phyloP scores from a whole-genome alignment of 345 rosid genomes.

The Boechera stricta region DNA sequence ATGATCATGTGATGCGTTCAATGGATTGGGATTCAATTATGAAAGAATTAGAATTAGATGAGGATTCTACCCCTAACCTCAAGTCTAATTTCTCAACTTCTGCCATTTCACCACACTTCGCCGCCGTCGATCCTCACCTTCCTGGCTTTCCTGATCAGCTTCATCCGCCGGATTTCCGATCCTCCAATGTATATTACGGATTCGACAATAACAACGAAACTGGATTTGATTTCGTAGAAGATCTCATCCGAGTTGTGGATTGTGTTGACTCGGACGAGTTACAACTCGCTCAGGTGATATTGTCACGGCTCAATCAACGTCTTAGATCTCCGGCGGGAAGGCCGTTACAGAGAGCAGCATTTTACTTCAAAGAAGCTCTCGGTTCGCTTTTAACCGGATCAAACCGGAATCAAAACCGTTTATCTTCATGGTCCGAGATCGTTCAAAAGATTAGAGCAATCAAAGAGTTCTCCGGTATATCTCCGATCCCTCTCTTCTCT shows the following conservation, averaged over 20 bases:
- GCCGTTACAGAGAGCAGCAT: constrained; percentile 82
- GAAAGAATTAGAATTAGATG: constrained; percentile 66
- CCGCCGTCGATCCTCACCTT: constrained; percentile 24
- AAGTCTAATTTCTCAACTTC: constrained; percentile 5
- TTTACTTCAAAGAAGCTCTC: constrained; percentile 87
- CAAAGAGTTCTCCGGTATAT: constrained; percentile 66
- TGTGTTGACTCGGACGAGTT: constrained; percentile 77
- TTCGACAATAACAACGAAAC: constrained; percentile 12
- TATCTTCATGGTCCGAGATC: constrained; percentile 66
- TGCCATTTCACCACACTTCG: constrained; percentile 17
- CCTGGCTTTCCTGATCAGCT: constrained; percentile 36
- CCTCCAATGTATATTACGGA: background rate
- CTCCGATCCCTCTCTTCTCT: constrained; percentile 87
- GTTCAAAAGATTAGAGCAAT: constrained; percentile 72
- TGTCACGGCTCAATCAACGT: constrained; percentile 82
- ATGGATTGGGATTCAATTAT: constrained; percentile 90
- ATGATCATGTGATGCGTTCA: constrained; percentile 62
- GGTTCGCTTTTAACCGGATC: constrained; percentile 57
- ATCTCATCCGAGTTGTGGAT: constrained; percentile 71
- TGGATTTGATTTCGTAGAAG: constrained; percentile 68
- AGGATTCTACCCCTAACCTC: constrained; percentile 52
- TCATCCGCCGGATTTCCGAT: constrained; percentile 27
- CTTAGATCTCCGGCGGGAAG: constrained; percentile 64
- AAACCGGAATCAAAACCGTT: constrained; percentile 47
- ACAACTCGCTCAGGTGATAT: constrained; percentile 72